These are phyloP conservation scores for Penicillium fimorum DNA, from an alignment of 495 filamentous ascomycete species.

Conservation along the genomic window DNA sequence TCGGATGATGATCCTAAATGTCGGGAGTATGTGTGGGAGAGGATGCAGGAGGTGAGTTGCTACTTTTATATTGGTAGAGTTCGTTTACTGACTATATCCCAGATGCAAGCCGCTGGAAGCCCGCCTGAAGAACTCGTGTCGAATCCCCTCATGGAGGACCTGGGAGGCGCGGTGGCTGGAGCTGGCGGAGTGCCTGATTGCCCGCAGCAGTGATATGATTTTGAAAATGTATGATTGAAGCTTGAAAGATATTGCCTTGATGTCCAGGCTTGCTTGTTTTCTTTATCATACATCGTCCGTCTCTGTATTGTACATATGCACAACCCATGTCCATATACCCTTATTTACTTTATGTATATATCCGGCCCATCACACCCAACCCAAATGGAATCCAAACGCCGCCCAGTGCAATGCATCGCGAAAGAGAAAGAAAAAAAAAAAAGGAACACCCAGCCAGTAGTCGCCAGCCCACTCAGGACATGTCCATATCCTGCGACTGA, in stretches of 20 bases:
- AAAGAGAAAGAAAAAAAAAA: not conserved
- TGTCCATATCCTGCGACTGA: conserved; percentile 41
- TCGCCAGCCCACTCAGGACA: conserved; percentile 33
- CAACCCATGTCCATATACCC: conserved; percentile 29
- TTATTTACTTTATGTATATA: conserved; percentile 21
- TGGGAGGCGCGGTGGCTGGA: conserved; percentile 27
- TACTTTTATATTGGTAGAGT: not conserved
- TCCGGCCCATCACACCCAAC: not conserved
- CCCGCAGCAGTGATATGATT: conserved; percentile 35
- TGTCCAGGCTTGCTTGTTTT: not conserved
- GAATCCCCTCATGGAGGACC: conserved; percentile 53
- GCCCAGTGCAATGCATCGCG: conserved; percentile 18
- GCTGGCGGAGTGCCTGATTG: conserved; percentile 39
- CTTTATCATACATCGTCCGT: conserved; percentile 17
- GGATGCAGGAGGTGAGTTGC: conserved; percentile 86
- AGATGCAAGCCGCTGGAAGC: conserved; percentile 94
- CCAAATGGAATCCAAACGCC: conserved; percentile 17
- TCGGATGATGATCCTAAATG: conserved; percentile 76
- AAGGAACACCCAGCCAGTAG: not conserved
- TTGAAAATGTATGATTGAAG: conserved; percentile 4
- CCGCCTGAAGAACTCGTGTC: conserved; percentile 88
- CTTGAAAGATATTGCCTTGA: conserved; percentile 3
- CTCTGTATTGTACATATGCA: conserved; percentile 29
- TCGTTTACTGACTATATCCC: conserved; percentile 17
- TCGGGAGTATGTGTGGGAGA: conserved; percentile 89